phyloP scores from a whole-genome alignment of 257 asterid genomes.

The Cruciata laevipes region DNA sequence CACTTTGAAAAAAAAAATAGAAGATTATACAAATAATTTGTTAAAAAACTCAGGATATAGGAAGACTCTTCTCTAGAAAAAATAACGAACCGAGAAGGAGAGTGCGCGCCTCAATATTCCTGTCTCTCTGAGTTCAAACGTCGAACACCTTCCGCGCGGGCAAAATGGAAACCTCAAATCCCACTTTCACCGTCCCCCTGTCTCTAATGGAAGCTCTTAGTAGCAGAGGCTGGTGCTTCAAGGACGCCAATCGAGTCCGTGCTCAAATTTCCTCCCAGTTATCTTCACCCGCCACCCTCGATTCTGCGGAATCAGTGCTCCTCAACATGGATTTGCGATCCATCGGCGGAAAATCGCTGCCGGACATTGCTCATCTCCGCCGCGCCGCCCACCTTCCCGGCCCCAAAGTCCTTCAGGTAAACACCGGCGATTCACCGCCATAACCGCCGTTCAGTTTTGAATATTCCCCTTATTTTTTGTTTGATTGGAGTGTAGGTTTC shows the following conservation, averaged over 20 bases:
- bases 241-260: constrained; percentile 35
- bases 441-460: not conserved
- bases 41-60: no score
- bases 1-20: no score
- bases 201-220: constrained; percentile 35
- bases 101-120: not conserved
- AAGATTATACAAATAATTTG: no score
- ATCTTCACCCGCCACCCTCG: constrained; percentile 32
- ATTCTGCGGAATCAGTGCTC: constrained; percentile 59
- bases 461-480: not conserved
- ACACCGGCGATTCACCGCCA: not conserved
- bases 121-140: constrained; percentile 12
- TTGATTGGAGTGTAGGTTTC: constrained; percentile 30
- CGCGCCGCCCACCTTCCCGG: constrained; percentile 52
- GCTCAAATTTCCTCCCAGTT: constrained; percentile 34
- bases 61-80: no score
- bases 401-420: constrained; percentile 74
- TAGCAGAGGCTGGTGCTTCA: constrained; percentile 69
- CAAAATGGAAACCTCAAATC: constrained; percentile 36
- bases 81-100: not conserved
- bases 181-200: constrained; percentile 19
- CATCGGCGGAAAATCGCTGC: constrained; percentile 66
- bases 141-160: constrained; percentile 24
- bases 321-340: constrained; percentile 62
- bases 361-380: constrained; percentile 46